phyloP scores from a whole-genome alignment of 257 asterid genomes.

The Scutellaria galericulata region DNA sequence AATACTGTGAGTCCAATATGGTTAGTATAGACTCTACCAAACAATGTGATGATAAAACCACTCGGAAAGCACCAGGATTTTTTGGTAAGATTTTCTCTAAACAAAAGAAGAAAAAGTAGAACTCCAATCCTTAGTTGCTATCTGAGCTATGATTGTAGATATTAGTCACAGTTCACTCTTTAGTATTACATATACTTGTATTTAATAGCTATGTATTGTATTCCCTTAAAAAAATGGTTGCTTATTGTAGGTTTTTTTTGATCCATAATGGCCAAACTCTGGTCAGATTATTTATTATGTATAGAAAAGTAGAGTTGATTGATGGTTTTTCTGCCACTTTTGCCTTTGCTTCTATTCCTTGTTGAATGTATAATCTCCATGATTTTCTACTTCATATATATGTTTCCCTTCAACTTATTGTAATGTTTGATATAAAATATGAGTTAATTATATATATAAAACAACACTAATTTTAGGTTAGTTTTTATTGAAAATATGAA shows the following conservation, averaged over 20 bases:
- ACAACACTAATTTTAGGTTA: too few species aligned
- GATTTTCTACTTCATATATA: too few species aligned
- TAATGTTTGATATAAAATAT: too few species aligned
- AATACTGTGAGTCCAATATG: conserved; percentile 37
- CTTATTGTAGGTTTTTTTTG: conserved; percentile 36
- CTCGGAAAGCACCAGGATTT: conserved; percentile 45
- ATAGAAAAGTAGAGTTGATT: neutral
- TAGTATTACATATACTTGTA: conserved; percentile 12
- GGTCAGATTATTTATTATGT: conserved; percentile 23
- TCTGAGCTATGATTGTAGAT: conserved; percentile 23
- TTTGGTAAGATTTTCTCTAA: conserved; percentile 57
- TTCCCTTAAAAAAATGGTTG: neutral
- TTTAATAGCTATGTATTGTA: neutral
- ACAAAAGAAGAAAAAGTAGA: conserved; percentile 47
- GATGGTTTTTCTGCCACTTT: too few species aligned
- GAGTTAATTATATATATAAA: too few species aligned
- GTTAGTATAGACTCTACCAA: neutral
- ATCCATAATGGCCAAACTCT: conserved; percentile 17
- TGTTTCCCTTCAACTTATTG: too few species aligned
- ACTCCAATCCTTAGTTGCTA: neutral
- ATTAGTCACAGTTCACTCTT: neutral
- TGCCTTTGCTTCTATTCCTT: too few species aligned
- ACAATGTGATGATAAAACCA: conserved; percentile 35
- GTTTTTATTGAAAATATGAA: too few species aligned
- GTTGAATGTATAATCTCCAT: too few species aligned